Evolutionary conservation across 495 filamentous ascomycete species (phyloP).

Genomic region (Talaromyces trachyspermus): DNA sequence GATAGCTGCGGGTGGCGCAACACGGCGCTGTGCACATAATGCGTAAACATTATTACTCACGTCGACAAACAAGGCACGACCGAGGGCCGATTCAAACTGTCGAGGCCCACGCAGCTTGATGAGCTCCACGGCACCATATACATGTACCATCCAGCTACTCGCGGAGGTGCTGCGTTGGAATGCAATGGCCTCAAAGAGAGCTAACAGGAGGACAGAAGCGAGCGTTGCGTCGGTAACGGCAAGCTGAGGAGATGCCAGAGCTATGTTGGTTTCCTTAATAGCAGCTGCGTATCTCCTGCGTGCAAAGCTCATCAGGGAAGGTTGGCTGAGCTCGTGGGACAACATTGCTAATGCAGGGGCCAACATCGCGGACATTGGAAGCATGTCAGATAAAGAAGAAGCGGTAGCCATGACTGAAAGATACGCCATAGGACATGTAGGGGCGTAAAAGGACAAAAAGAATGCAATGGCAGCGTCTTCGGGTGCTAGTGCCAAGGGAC

Average conservation of each 20-base stretch:
- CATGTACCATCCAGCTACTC: not conserved
- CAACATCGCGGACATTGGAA: not conserved
- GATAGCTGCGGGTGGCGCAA: conserved; percentile 1
- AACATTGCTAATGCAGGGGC: conserved; percentile 1
- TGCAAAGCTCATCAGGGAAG: not conserved
- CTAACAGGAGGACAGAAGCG: not conserved
- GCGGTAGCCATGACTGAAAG: not conserved
- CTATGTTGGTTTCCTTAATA: not conserved
- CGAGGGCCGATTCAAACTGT: not conserved
- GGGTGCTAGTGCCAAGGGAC: too few relatives aligned
- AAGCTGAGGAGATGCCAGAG: not conserved
- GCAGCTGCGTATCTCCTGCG: not conserved
- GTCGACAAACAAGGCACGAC: not conserved
- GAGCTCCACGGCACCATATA: not conserved
- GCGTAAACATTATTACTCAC: not conserved
- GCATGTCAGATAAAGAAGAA: not conserved
- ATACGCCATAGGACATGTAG: not conserved
- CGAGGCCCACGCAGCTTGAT: not conserved
- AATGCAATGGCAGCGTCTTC: not conserved
- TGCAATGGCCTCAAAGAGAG: not conserved
- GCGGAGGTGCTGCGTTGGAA: not conserved
- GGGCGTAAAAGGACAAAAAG: not conserved
- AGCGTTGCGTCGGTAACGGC: not conserved
- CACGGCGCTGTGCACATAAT: not conserved
- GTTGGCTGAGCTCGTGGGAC: not conserved